Conservation (phyloP, 2,329 filamentous ascomycete species). For the Teratosphaeria zuluensis region DNA sequence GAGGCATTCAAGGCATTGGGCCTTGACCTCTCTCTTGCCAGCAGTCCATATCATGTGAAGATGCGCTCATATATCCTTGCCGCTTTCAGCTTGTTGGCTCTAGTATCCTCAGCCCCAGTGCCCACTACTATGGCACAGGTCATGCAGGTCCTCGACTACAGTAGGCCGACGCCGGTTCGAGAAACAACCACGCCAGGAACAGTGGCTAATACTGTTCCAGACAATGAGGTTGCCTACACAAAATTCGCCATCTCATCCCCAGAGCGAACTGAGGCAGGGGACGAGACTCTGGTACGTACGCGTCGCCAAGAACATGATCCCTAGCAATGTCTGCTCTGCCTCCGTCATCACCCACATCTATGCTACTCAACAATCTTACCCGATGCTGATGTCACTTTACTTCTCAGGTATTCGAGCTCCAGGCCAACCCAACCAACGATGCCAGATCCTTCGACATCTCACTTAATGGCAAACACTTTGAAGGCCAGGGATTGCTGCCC, state of each 20-base stretch:
- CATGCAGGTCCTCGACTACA: constrained; percentile 10
- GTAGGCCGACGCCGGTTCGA: constrained; percentile 6
- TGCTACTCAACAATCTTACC: constrained; percentile 3
- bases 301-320: constrained; percentile 18
- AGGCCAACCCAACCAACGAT: constrained; percentile 28
- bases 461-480: constrained; percentile 34
- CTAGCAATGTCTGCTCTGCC: neutral
- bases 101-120: neutral
- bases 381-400: constrained; percentile 25
- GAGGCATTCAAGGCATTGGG: neutral
- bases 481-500: constrained; percentile 15
- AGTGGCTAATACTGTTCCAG: constrained; percentile 4
- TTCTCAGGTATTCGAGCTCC: constrained; percentile 33
- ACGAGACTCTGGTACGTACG: constrained; percentile 29
- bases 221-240: constrained; percentile 23
- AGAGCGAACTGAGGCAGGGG: constrained; percentile 18
- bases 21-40: neutral
- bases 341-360: neutral
- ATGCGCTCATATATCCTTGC: constrained; percentile 19
- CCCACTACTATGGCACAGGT: constrained; percentile 1
- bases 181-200: neutral
- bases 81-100: constrained; percentile 13
- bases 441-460: constrained; percentile 32
- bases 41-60: neutral
- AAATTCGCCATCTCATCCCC: constrained; percentile 30